Base-by-base conservation (phyloP, 2,329 filamentous ascomycete genomes). In the Fragosphaeria purpurea region DNA sequence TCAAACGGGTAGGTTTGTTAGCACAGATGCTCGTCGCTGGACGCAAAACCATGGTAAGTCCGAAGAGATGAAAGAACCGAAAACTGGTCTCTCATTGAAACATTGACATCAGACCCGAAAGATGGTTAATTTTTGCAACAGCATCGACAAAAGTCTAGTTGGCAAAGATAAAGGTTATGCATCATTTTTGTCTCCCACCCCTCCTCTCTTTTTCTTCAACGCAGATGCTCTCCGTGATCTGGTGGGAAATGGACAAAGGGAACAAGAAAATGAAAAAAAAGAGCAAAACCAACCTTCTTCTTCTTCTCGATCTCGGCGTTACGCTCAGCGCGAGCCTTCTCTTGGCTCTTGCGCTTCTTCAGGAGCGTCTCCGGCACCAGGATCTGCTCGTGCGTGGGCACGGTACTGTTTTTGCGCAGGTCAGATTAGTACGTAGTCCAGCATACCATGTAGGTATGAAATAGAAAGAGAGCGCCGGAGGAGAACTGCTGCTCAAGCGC, bases 321-420 rank as follows among this genome's bases (percentile, higher is more conserved):
- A 70, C 84, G 85, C 76, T 91, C 87, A 72, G 93, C 90, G 72
- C 90, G 87, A 71, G 90, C 89, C 84, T 96, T 95, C 84, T 98
- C 93, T 79, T 96, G 91, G 73, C 83, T 88, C 89, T 98, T 98
- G 80, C 93, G 88, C 88, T 98, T 98, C 87, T 98, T 98, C 74
- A 98, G 83, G 68, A 98, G 88, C 66, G 93, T 98, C 88, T 98
- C 93, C 64, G 93, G 93, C 70, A 97, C 88, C 72, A 97, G 80
- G 72, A 98, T 83, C 73, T 97, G 86, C 73, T 96, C 88, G 74
- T 90, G 76, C 73, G 89, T 95, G 63, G 93, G 88, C 68, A 95
- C 87, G 75, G 83, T 83, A 76, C 89, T 95, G 69, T 55, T 56
- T 49, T 22, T 22, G 22, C 22, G 22, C 22, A 22, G 53, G 71